Percentiles rank a stretch among this genome's conserved stretches.
These are phyloP conservation scores for Rhizopogon parksii DNA, from an alignment of 1,284 basidiomycete species.

Conservation along the genomic window DNA sequence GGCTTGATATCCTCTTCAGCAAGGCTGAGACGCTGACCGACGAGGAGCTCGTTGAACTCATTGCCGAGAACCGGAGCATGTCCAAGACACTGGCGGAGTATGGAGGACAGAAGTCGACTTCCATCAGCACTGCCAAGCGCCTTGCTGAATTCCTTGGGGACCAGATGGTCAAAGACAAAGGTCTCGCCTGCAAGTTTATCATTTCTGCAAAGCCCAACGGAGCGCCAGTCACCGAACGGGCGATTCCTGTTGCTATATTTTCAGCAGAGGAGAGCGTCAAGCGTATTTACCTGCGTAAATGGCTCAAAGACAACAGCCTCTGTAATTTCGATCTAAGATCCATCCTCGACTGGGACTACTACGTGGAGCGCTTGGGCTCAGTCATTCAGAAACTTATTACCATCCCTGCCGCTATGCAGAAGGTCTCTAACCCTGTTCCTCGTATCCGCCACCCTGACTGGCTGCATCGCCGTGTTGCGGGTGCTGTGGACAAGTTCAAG, in stretches of 20 bases:
- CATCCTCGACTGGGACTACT: constrained; percentile 98
- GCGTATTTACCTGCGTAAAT: constrained; percentile 87
- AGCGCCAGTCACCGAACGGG: constrained; percentile 94
- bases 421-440: constrained; percentile 93
- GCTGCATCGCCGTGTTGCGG: constrained; percentile 88
- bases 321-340: constrained; percentile 87
- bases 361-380: constrained; percentile 95
- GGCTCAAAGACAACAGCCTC: constrained; percentile 91
- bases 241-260: constrained; percentile 98
- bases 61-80: constrained; percentile 99
- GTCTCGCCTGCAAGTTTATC: constrained; percentile 97
- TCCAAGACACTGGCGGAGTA: constrained; percentile 96
- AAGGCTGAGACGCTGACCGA: constrained; percentile 81
- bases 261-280: constrained; percentile 91
- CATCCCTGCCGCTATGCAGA: constrained; percentile 98
- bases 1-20: constrained; percentile 93
- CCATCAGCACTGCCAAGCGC: constrained; percentile 93
- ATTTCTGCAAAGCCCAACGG: constrained; percentile 93
- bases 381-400: constrained; percentile 99
- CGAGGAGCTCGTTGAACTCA: constrained; percentile 94
- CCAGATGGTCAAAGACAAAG: constrained; percentile 99
- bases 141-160: constrained; percentile 96
- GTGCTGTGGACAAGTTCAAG: constrained; percentile 92
- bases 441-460: constrained; percentile 97
- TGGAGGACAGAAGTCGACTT: constrained; percentile 94